Evolutionary conservation across 345 rosid genomes (phyloP), one percentile per base, ranked within the genome.

Genomic region (Mangifera indica): DNA sequence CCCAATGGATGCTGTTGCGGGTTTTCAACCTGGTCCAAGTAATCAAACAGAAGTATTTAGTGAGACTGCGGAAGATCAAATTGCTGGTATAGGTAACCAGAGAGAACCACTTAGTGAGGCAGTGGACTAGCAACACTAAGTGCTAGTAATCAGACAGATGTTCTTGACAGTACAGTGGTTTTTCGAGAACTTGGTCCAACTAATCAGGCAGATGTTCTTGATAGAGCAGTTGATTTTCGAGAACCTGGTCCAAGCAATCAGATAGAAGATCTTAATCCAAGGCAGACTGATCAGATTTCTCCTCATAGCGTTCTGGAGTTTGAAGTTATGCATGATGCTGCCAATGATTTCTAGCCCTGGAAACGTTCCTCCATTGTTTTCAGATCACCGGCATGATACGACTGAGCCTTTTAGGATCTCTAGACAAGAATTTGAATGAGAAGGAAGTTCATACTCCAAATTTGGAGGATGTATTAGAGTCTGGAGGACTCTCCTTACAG

Each of bases 251-350:
- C 73, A 46, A 72, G 77, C 67, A 77, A 77, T 72, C 61, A 49
- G 81, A 77, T 82, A 34, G 86, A 79, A 75, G 58, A 63, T 67
- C 75, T 65, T 57, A 56, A 49, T 76, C 44, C 61, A 10, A 70
- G 32, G 70, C 37, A 61, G 44, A 73, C 63, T 52, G 66, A 51
- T 4, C 74, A 58, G 15, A 48, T 34, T 76, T 75, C 86, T 65
- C 80, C 83, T 53, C 77, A 66, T 73, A 75, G 60, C 77, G 15
- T 78, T 69, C 96, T 87, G 0, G 88, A 83, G 32, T 66, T 84
- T 73, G 98, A 90, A 84, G 76, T 45, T 55, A 69, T 80, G 83
- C 90, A 96, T 69, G 96, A 87, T 51, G 79, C 84, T 44, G 66
- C 42, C 3, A 80, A 32, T 34, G 87, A 73, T 76, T 62, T 79